phyloP scores from a whole-genome alignment of 345 rosid genomes.

The Gossypium arboreum region DNA sequence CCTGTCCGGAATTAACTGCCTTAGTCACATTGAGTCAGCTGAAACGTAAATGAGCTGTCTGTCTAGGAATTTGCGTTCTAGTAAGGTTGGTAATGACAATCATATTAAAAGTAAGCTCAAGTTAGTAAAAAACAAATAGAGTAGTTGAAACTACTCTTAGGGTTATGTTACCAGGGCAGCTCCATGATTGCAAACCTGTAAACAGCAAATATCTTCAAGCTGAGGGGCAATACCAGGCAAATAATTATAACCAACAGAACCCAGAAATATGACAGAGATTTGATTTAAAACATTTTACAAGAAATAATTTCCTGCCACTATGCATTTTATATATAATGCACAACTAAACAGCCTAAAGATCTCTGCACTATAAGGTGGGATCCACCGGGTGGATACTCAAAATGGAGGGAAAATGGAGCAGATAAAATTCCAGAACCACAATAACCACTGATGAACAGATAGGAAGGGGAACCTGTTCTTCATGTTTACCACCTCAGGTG shows the following conservation, averaged over 20 bases:
- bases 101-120: neutral
- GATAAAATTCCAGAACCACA: neutral
- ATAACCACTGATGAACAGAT: conserved; percentile 23
- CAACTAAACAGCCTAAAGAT: conserved; percentile 23
- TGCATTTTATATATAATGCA: conserved; percentile 20
- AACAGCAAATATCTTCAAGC: neutral
- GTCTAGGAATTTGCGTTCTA: neutral
- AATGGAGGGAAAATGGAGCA: conserved; percentile 2
- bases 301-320: conserved; percentile 13
- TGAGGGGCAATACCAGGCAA: neutral
- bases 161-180: neutral
- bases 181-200: conserved; percentile 4
- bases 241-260: conserved; percentile 4
- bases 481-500: conserved; percentile 71
- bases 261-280: conserved; percentile 1
- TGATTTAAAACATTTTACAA: conserved; percentile 27
- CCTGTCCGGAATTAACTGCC: no score
- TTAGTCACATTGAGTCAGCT: neutral
- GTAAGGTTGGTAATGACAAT: neutral
- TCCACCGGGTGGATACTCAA: conserved; percentile 5
- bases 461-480: conserved; percentile 27
- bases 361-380: conserved; percentile 13
- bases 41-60: neutral
- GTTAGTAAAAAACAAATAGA: neutral
- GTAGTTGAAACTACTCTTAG: neutral